A percentile compares a stretch with the other conserved stretches of the same genome.
Conservation (phyloP, 371 early-diverging fungal genomes). For the Rhizopus sp. region DNA sequence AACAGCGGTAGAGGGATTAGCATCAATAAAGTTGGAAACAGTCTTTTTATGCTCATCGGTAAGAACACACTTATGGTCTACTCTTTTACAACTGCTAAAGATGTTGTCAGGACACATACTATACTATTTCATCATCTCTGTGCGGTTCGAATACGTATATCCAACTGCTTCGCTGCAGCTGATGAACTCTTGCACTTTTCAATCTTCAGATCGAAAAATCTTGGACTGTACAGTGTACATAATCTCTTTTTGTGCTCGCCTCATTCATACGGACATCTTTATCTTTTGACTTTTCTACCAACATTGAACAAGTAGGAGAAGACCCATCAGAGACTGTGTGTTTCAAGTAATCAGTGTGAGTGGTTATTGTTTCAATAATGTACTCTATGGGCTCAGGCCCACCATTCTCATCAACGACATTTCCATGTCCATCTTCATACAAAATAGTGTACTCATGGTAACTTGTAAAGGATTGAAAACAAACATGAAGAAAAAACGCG, state of each 20-base stretch:
- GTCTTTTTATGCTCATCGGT: constrained; percentile 12
- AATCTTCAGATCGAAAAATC: too few relatives aligned
- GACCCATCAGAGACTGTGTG: not conserved
- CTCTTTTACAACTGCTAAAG: constrained; percentile 10
- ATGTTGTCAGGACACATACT: constrained; percentile 11
- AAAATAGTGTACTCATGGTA: too few relatives aligned
- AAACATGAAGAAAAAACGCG: too few relatives aligned
- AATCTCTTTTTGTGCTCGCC: too few relatives aligned
- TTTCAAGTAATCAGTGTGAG: too few relatives aligned
- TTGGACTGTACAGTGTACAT: constrained; percentile 9
- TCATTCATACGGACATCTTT: constrained; percentile 12
- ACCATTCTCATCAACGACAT: too few relatives aligned
- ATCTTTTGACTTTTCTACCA: constrained; percentile 15
- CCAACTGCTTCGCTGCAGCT: constrained; percentile 21
- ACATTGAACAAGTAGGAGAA: constrained; percentile 10
- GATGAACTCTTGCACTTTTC: constrained; percentile 14
- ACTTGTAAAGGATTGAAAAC: too few relatives aligned
- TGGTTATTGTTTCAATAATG: too few relatives aligned
- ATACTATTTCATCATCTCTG: constrained; percentile 11
- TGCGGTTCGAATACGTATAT: constrained; percentile 31
- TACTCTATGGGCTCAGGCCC: too few relatives aligned
- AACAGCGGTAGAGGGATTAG: too few relatives aligned
- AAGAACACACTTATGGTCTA: constrained; percentile 7
- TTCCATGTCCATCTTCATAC: too few relatives aligned
- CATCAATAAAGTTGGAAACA: constrained; percentile 1